These are phyloP conservation scores for Lentinus tigrinus DNA, from an alignment of 768 basidiomycete species.

Conservation along the genomic window DNA sequence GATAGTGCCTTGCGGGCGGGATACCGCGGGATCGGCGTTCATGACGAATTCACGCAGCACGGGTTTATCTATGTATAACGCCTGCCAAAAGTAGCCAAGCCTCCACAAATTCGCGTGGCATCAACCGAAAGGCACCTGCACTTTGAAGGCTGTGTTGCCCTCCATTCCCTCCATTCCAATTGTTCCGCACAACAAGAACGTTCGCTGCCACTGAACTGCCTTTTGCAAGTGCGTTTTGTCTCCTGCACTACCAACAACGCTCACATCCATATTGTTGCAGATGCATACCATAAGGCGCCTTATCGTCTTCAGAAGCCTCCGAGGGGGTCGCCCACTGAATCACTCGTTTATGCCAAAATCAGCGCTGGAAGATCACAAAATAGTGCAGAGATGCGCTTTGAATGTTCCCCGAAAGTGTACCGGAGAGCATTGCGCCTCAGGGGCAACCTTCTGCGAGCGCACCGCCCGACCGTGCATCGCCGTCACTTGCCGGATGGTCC, in stretches of 20 bases:
- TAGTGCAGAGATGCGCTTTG: background rate
- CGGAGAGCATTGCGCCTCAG: background rate
- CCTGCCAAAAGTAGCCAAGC: background rate
- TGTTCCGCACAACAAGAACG: too few species aligned
- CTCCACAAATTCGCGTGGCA: too few species aligned
- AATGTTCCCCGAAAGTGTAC: background rate
- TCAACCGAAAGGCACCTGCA: too few species aligned
- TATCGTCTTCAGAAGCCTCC: too few species aligned
- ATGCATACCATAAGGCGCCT: too few species aligned
- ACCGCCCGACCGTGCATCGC: constrained; percentile 2
- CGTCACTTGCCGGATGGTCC: background rate
- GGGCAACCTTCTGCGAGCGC: background rate
- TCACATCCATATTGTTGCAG: too few species aligned
- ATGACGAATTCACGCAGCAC: background rate
- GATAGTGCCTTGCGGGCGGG: background rate
- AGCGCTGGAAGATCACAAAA: background rate
- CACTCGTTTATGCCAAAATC: background rate
- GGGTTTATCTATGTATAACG: background rate
- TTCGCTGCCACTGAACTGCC: too few species aligned
- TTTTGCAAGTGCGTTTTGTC: too few species aligned
- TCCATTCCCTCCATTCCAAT: too few species aligned
- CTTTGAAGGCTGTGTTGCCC: too few species aligned
- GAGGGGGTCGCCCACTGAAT: background rate
- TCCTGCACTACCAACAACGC: too few species aligned
- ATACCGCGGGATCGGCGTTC: background rate